Base-by-base conservation (phyloP, 2,329 filamentous ascomycete genomes). In the Didymella sp. region DNA sequence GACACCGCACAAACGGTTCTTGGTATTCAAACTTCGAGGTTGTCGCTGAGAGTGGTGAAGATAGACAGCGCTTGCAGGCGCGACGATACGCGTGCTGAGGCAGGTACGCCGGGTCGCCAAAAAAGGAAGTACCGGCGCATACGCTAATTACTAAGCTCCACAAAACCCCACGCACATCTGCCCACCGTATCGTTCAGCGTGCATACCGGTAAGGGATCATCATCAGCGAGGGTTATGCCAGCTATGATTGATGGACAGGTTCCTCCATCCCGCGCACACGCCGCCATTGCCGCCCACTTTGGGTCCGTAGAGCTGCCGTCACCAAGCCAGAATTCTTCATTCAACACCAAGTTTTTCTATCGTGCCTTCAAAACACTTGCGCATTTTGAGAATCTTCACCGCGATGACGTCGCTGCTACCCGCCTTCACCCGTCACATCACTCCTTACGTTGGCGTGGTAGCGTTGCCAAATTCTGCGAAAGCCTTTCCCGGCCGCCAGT, bases 331-430 rank as follows among this genome's bases (percentile, higher is more conserved):
- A 27, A 53, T 50, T 19, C 13, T 37, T 30, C 17, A 30, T 25
- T 28, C 40, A 58, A 48, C 48, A 57, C 54, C 48, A 57, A 44
- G 41, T 31, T 57, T 51, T 42, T 41, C 40, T 35, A 28, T 50
- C 28, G 19, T 35, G 33, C 9, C 33, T 25, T n/a, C 40, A n/a
- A 25, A 44, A 38, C 56, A 42, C 50, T 54, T 52, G 48, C 35
- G 19, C 55, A 46, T 35, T 41, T 42, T 27, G 28, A 58, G 56
- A 21, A 2, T 50, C 28, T 44, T 47, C 28, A 45, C 52, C 33
- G 51, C 41, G 24, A 64, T 65, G 62, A 63, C 62, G 60, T 65
- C 62, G 52, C 55, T 42, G 53, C 40, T 40, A 41, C 49, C 58
- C 58, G 50, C 31, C 37, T 44, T 24, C 33, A 40, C 37, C 37